Evolutionary conservation across 2,329 filamentous ascomycete genomes (phyloP).

Genomic region (Septoria linicola): DNA sequence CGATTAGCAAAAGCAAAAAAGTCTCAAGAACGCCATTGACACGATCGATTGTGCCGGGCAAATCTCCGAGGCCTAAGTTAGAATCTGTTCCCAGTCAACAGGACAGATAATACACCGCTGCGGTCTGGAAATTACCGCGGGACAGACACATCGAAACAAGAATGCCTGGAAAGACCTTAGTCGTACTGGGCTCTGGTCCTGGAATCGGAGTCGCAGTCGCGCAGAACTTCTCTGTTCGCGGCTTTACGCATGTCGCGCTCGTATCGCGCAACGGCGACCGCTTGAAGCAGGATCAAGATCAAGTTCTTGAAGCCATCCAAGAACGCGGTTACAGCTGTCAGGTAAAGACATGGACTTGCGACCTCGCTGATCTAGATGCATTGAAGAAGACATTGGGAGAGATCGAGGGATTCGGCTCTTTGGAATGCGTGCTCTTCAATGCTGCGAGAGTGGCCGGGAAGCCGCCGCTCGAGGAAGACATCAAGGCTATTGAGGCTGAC

Average conservation of each 20-base stretch:
- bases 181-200: constrained; percentile 50
- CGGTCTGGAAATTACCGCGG: constrained; percentile 6
- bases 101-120: constrained; percentile 1
- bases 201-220: constrained; percentile 50
- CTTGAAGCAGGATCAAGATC: constrained; percentile 38
- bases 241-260: constrained; percentile 51
- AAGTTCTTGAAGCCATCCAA: constrained; percentile 35
- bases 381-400: constrained; percentile 44
- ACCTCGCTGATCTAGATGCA: constrained; percentile 44
- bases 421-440: constrained; percentile 55
- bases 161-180: constrained; percentile 35
- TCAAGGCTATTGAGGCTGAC: constrained; percentile 51
- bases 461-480: constrained; percentile 43
- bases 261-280: constrained; percentile 47
- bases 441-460: constrained; percentile 50
- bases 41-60: background rate
- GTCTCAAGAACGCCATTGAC: background rate
- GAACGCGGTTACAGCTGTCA: constrained; percentile 36
- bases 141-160: background rate
- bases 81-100: too few species aligned
- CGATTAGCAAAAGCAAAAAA: constrained; percentile 3
- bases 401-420: constrained; percentile 44
- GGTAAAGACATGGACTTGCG: constrained; percentile 48
- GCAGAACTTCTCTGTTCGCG: constrained; percentile 44
- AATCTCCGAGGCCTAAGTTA: constrained; percentile 12